Evolutionary conservation across 2,329 filamentous ascomycete species (phyloP), one percentile per base, ranked within the genome.

Genomic region (Bipolaris sorokiniana): DNA sequence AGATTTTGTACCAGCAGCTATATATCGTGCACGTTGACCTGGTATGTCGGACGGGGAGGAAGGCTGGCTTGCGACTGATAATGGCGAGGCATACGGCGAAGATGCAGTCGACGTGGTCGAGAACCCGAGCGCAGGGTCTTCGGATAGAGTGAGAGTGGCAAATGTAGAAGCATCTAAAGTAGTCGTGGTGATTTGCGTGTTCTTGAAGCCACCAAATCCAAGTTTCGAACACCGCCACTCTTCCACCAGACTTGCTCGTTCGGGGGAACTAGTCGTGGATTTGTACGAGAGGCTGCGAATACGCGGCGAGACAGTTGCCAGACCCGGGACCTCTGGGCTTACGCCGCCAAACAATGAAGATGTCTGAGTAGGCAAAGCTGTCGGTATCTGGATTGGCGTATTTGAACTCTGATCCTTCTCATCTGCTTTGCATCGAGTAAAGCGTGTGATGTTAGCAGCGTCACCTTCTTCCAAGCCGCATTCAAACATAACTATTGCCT

Each of bases 1-100:
- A 9, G 82, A 85, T 51, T 86, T 87, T 0, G 93, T 98, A 16
- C 95, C 95, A 45, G 92, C 79, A 16, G 90, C 91, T 36, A 98
- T 73, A 41, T 96, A 85, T 11, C 94, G 89, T 56, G 90, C 90
- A 60, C 93, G 86, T 56, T 92, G 90, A 5, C 95, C 95, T 3
- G 94, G 94, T 28, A 97, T 86, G 61, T 96, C 90, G 5, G 78
- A 70, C 20, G 78, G 70, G 54, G 68, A 80, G 52, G 70, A 74
- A 50, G 73, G 77, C 62, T 74, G 79, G 67, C 69, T 81, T 70
- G 73, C 81, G 70, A 76, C 78, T 40, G 76, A 84, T 63, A 81
- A 71, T n/a, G 82, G 84, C 3, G 83, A 84, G 15, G 81, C 82
- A 42, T 79, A 81, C 31, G 78, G 82, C 20, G 82, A 86, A 5